Percentiles rank a stretch among this genome's conserved stretches.
phyloP scores from a whole-genome alignment of 495 filamentous ascomycete genomes.

The Penicillium paradoxum region DNA sequence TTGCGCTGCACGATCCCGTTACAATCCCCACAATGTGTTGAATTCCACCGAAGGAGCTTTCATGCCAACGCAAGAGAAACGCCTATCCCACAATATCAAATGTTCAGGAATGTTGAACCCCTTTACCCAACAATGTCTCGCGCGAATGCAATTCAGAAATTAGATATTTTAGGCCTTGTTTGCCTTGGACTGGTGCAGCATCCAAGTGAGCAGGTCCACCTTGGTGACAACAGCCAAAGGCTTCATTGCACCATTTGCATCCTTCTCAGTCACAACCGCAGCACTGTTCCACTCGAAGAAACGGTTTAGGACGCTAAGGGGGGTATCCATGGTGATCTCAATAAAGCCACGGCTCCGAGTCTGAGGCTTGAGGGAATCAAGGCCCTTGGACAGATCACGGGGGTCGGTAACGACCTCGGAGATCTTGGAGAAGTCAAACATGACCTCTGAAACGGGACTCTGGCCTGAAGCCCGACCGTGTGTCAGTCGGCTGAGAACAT shows the following conservation, averaged over 20 bases:
- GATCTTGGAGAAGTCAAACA: conserved; percentile 89
- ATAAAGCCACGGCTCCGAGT: conserved; percentile 66
- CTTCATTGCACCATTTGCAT: conserved; percentile 56
- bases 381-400: conserved; percentile 46
- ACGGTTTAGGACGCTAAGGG: conserved; percentile 71
- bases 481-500: conserved; percentile 85
- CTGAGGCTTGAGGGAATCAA: conserved; percentile 10
- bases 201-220: conserved; percentile 89
- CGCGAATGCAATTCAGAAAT: conserved; percentile 11
- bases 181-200: conserved; percentile 65
- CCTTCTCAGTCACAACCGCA: conserved; percentile 80
- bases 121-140: conserved; percentile 2
- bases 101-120: conserved; percentile 23
- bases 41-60: conserved; percentile 10
- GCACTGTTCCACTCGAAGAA: conserved; percentile 99
- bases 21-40: conserved; percentile 15
- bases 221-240: conserved; percentile 92
- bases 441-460: conserved; percentile 76
- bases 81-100: conserved; percentile 13
- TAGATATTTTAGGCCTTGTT: conserved; percentile 14
- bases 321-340: conserved; percentile 89
- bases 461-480: conserved; percentile 67
- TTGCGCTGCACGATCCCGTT: conserved; percentile 11
- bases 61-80: conserved; percentile 12
- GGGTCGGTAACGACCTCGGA: conserved; percentile 85